phyloP scores from a whole-genome alignment of 805 yeast species.

The Sporopachydermia lactativora region DNA sequence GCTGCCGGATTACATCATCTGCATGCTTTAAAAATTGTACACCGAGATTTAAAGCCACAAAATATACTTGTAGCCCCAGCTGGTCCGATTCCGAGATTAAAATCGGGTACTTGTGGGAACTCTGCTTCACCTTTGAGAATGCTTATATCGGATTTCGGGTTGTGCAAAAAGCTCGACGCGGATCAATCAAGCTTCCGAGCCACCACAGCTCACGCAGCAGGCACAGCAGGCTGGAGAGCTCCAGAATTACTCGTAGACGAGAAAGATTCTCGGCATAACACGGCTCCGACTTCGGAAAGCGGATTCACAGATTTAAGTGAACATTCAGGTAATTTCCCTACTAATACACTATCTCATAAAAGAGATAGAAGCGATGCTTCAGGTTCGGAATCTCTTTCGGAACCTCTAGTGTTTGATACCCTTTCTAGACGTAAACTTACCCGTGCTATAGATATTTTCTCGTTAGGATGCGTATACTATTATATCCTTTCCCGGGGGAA shows the following conservation, averaged over 20 bases:
- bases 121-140: constrained; percentile 40
- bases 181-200: constrained; percentile 92
- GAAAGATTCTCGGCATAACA: constrained; percentile 18
- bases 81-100: no score
- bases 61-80: constrained; percentile 76
- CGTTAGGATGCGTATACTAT: constrained; percentile 88
- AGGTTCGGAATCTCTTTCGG: constrained; percentile 16
- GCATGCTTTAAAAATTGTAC: constrained; percentile 84
- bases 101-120: constrained; percentile 18
- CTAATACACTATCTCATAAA: constrained; percentile 1
- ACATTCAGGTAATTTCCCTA: not conserved
- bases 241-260: constrained; percentile 61
- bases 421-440: constrained; percentile 50
- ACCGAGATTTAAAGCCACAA: constrained; percentile 90
- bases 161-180: constrained; percentile 80
- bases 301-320: constrained; percentile 5
- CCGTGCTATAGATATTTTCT: constrained; percentile 83
- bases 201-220: constrained; percentile 86
- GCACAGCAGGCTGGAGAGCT: constrained; percentile 98
- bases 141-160: constrained; percentile 88
- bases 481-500: constrained; percentile 70
- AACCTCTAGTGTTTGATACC: constrained; percentile 24
- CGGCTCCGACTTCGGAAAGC: constrained; percentile 8
- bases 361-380: constrained; percentile 5
- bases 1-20: constrained; percentile 76